phyloP scores from a whole-genome alignment of 2,329 filamentous ascomycete genomes.

The Fusarium sp. region DNA sequence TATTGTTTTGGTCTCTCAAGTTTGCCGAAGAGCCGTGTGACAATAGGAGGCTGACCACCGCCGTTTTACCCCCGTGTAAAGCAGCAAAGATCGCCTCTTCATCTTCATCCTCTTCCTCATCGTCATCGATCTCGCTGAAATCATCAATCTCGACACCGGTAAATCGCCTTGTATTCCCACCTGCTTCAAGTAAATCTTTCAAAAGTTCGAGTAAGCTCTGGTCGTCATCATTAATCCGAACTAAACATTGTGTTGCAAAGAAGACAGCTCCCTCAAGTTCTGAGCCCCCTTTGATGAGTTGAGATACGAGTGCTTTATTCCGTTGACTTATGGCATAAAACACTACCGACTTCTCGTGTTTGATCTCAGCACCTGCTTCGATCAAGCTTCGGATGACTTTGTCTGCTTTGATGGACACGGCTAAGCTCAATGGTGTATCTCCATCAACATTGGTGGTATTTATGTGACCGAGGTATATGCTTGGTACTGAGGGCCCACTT shows the following conservation, averaged over 20 bases:
- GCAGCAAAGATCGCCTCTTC: background rate
- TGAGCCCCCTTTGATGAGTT: background rate
- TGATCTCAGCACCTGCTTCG: background rate
- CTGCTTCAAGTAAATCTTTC: background rate
- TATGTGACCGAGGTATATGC: fast-evolving
- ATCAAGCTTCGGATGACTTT: fast-evolving
- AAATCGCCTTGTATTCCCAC: background rate
- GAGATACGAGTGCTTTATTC: fast-evolving
- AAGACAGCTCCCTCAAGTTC: background rate
- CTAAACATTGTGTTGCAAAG: background rate
- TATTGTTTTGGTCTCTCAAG: fast-evolving
- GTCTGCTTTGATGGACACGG: background rate
- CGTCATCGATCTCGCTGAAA: too few relatives aligned
- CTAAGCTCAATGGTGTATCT: background rate
- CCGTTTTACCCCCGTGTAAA: fast-evolving
- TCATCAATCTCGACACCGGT: fast-evolving
- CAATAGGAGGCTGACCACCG: background rate
- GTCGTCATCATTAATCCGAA: fast-evolving
- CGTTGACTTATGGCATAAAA: background rate
- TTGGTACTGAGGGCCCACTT: fast-evolving
- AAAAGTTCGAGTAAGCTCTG: background rate
- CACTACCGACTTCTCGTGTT: background rate
- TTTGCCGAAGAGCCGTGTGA: background rate
- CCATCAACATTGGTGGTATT: fast-evolving
- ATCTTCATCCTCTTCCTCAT: too few relatives aligned